Base-by-base conservation (phyloP, 768 basidiomycete genomes). In the Sutorius australiensis region DNA sequence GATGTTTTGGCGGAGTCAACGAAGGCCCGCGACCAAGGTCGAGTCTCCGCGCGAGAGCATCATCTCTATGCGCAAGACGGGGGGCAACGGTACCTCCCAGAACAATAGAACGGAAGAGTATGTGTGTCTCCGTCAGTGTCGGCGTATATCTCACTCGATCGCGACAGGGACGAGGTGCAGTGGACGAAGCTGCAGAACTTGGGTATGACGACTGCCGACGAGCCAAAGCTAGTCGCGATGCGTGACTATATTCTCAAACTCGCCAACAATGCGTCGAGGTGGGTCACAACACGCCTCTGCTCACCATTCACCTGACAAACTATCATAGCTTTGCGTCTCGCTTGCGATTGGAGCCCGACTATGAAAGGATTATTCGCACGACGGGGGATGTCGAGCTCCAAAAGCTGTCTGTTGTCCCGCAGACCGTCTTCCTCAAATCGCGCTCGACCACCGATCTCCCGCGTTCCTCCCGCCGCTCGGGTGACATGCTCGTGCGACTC, bases 341-440 rank as follows among this genome's bases (percentile, higher is more conserved):
- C 17, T 58, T 83, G 31, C 82, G 73, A 50, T 69, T 76, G 21
- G 87, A 91, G 54, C 78, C 75, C 34, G 87, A 88, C 58, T 69
- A 79, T 0, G 84, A 84, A 17, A 79, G 79, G 60, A 79, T 77
- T 53, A 74, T 91, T 21, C 86, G 82, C 64, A 75, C 81, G 5
- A 79, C 77, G 9, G 81, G 80, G 17, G 81, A 86, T 45, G 77
- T 92, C 32, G 88, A 92, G 53, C 78, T 99, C 37, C 88, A 87
- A 61, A 92, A 91, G 61, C 82, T 98, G 4, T 87, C 87, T 1
- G 87, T 95, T 5, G 89, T 94, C 0, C 92, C 93, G 12, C 92
- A 91, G 54, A 97, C 92, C 0, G 84, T 97, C 17, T 97, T 98
- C 69, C 73, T 97, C 59, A 89, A 80, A 61, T 64, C 80, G 27